Base-by-base conservation (phyloP, 2,329 filamentous ascomycete genomes). In the Aspergillus sp. region DNA sequence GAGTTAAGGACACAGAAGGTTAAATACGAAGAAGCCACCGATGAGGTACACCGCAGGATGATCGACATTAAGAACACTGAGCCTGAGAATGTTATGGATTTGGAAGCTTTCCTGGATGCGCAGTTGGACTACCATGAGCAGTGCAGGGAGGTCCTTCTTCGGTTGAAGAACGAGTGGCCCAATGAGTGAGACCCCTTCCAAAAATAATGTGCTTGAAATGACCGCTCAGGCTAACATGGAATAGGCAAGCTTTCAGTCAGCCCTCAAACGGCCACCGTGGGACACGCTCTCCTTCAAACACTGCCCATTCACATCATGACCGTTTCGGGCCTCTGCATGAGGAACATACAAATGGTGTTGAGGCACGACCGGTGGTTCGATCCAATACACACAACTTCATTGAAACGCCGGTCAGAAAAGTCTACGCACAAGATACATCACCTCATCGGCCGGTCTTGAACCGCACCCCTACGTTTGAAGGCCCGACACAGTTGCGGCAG, bases 41-140 rank as follows among this genome's bases (percentile, higher is more conserved):
- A 98, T 70, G 93, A 98, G 68, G 93, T 98, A 55, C 84, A 88
- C 66, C 86, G 93, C 59, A 85, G 93, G 55, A 98, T 98, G 95
- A 86, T 96, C 75, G 93, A 98, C 70, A 96, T 98, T 77, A 93
- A 95, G 78, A 93, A 97, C 68, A 85, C 91, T 21, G 93, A 98
- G 75, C 82, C 81, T 44, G 93, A 98, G 62, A 91, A 88, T 68
- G 85, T 96, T 43, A 82, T 84, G 48, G 91, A 96, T 69, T 79
- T 98, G 56, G 87, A 86, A 3, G 80, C 85, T 17, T 96, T 98
- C 73, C 79, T 98, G 52, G 93, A 98, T 61, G 89, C 91, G 41
- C 90, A 98, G 77, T 82, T 98, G 57, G 88, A 90, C 62, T 97
- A 95, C 77, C 90, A 97, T 72, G 93, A 98, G 72, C 88, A 90